Conservation (phyloP, 1,284 basidiomycete species). For the Moniliella sp. region DNA sequence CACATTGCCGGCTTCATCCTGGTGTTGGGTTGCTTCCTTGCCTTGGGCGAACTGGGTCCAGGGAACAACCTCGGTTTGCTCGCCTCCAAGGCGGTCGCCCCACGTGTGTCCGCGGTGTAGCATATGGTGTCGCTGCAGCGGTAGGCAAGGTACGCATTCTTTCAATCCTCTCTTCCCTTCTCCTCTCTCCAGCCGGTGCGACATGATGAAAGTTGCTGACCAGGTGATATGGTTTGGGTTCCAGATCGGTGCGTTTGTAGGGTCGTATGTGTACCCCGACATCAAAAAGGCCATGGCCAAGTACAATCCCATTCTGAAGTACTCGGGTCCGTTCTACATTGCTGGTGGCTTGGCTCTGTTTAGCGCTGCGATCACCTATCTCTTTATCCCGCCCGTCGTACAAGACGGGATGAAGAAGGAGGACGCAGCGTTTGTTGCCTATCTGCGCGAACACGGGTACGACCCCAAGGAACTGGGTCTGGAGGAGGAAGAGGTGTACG, state of each 20-base stretch:
- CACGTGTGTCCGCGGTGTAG: conserved; percentile 15
- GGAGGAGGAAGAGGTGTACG: no score
- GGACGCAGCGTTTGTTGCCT: conserved; percentile 42
- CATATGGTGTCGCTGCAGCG: conserved; percentile 43
- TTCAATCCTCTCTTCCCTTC: conserved; percentile 1
- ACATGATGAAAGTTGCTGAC: neutral
- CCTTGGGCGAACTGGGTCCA: conserved; percentile 53
- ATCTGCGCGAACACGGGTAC: conserved; percentile 16
- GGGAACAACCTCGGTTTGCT: conserved; percentile 26
- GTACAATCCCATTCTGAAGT: conserved; percentile 7
- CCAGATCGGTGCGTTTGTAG: conserved; percentile 16
- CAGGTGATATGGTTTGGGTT: conserved; percentile 2
- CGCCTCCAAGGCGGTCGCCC: conserved; percentile 14
- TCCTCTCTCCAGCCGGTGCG: conserved; percentile 12
- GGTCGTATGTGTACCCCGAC: conserved; percentile 15
- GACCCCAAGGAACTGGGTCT: conserved; percentile 18
- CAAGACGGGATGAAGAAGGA: conserved; percentile 60
- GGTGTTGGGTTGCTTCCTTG: conserved; percentile 72
- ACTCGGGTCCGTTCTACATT: conserved; percentile 32
- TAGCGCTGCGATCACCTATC: conserved; percentile 50
- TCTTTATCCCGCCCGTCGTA: conserved; percentile 54
- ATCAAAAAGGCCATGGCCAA: conserved; percentile 11
- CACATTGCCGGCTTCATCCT: conserved; percentile 40
- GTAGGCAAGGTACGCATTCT: conserved; percentile 64
- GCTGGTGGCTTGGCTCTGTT: conserved; percentile 49